Base-by-base conservation (phyloP, 2,329 filamentous ascomycete species). In the Cordyceps tenuipes region DNA sequence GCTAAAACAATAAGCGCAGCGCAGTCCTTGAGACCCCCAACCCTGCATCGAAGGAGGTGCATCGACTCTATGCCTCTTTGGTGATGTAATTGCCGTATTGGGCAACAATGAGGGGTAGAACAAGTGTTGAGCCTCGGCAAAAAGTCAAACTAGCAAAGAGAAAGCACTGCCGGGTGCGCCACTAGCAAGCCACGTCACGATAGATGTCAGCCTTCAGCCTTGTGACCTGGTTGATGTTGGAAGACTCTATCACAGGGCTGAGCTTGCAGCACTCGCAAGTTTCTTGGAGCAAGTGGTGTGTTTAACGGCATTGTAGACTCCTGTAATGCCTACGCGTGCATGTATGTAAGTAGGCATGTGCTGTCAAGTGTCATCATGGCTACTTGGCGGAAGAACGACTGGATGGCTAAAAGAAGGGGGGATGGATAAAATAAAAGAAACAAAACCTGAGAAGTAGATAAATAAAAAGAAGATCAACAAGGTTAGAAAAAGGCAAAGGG, bases 1-100 rank as follows among this genome's bases (percentile, higher is more conserved):
- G 31, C 29, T 44, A 13, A 19, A 17, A n/a, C 52, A 44, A 26
- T 19, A 21, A n/a, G 34, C 34, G 34, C 34, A 12, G 10, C 34
- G 34, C 34, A 2, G 10, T 12, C 26, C 19, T 48, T 39, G 54
- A 31, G 1, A 10, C n/a, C 29, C 43, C 31, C 29, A 36, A 48
- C 44, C 54, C 44, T 39, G 17, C 19, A 56, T 56, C 54, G 54
- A 48, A 17, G 29, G 29, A 17, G 29, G 43, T 47, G 54, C 54
- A 48, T 47, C 44, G 44, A 39, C 54, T 56, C 54, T 48, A 56
- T 19, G 10, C 55, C 46, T 50, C 10, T 49, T 57, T 57, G 9
- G 55, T 50, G 6, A 19, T 26, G 13, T 31, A 31, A 9, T 50
- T 48, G 23, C 53, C 34, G 15, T 15, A n/a, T 34, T 31, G n/a